Base-by-base conservation (phyloP, 441 rosid genomes). In the Heliophila coronopifolia region DNA sequence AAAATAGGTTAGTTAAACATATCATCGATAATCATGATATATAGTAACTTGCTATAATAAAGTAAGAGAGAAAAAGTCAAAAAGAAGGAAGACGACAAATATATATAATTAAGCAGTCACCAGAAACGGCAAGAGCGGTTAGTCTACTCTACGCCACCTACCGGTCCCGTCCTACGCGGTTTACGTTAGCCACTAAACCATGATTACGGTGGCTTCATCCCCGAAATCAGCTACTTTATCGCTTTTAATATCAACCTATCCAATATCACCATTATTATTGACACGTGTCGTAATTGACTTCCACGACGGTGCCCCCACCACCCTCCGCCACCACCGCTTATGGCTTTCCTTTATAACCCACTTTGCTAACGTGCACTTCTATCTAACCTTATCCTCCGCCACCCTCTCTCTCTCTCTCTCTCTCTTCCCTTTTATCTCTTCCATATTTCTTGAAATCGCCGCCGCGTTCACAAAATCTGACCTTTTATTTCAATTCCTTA, bases 191-290 rank as follows among this genome's bases (percentile, higher is more conserved):
- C 40, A 15, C n/a, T 16, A 60, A 58, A 45, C 70, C 58, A 50
- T 55, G 59, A 56, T 73, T 74, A 76, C 83, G 90, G 83, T 79
- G 86, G 89, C 73, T 64, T 59, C 65, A n/a, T 44, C 65, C 83
- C 66, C 76, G 58, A 75, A 72, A 60, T 65, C 79, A 71, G 80
- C 88, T 76, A 77, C 78, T 66, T 69, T 35, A 67, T 48, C 78
- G 72, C 38, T 68, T 75, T 65, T 49, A 18, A 32, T 27, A 60
- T 55, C 10, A 44, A 30, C 38, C 18, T 31, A 36, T 30, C 13
- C 48, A 50, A 27, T 48, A 34, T n/a, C 26, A 25, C 1, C 12
- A 12, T 5, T 15, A 12, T 9, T 25, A 56, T n/a, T n/a, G n/a
- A n/a, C 59, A 30, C 61, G 51, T 57, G 28, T 49, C 55, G 33